phyloP scores from a whole-genome alignment of 176 grass and related monocot genomes.

The Eleusine indica region DNA sequence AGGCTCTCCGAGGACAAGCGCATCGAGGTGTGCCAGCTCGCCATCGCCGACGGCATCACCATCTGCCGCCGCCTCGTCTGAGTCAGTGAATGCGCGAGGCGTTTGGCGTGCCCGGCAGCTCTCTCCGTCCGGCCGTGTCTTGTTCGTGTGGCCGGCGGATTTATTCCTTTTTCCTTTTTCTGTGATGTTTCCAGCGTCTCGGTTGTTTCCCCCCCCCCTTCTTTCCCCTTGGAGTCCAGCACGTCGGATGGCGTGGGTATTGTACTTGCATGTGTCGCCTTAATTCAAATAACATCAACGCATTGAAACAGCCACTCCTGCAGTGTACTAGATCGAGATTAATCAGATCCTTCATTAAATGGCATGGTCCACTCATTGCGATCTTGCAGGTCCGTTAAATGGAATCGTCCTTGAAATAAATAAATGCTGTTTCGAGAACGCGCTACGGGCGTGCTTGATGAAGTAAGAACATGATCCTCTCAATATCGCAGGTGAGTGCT shows the following conservation, averaged over 20 bases:
- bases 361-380: no score
- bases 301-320: background rate
- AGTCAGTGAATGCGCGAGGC: background rate
- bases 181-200: background rate
- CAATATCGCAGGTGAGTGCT: no score
- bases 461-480: background rate
- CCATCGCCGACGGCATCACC: conserved; percentile 70
- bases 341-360: no score
- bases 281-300: background rate
- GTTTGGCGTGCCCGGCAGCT: background rate
- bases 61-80: conserved; percentile 62
- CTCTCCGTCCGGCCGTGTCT: no score
- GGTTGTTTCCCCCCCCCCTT: background rate
- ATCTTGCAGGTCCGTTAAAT: no score
- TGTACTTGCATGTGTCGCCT: background rate
- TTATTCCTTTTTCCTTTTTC: background rate
- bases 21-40: conserved; percentile 66
- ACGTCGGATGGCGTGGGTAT: background rate
- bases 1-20: conserved; percentile 36
- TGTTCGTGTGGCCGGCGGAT: no score
- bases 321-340: background rate
- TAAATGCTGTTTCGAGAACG: no score
- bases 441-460: no score
- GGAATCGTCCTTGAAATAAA: no score
- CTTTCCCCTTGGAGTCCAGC: background rate